Percentiles rank a stretch among this genome's conserved stretches.
These are phyloP conservation scores for Candida glaebosa DNA, from an alignment of 805 yeast genomes.

Conservation along the genomic window DNA sequence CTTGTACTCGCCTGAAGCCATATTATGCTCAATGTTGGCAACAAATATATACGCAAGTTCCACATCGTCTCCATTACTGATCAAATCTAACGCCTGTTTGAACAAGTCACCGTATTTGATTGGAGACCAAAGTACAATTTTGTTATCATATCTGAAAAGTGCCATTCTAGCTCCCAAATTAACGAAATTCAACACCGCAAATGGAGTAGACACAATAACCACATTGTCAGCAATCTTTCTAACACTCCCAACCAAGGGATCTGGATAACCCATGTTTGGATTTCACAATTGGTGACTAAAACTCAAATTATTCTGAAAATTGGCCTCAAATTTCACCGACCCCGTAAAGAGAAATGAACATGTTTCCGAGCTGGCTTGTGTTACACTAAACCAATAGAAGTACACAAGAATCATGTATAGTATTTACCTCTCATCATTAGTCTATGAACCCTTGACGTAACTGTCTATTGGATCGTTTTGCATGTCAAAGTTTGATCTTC, in stretches of 20 bases:
- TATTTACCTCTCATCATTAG: too few relatives aligned
- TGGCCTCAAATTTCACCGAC: too few relatives aligned
- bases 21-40: constrained; percentile 56
- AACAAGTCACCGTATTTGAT: background rate
- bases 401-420: too few relatives aligned
- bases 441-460: too few relatives aligned
- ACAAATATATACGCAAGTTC: constrained; percentile 44
- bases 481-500: too few relatives aligned
- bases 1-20: constrained; percentile 51
- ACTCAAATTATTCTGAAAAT: too few relatives aligned
- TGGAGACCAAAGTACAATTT: constrained; percentile 4
- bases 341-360: too few relatives aligned
- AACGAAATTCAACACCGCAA: background rate
- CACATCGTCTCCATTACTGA: constrained; percentile 24
- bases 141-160: constrained; percentile 2
- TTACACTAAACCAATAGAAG: too few relatives aligned
- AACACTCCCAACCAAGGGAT: constrained; percentile 5
- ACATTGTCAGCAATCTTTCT: constrained; percentile 2
- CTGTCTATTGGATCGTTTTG: too few relatives aligned
- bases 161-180: constrained; percentile 5
- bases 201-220: constrained; percentile 3
- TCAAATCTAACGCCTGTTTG: constrained; percentile 23
- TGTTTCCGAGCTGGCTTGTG: too few relatives aligned
- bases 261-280: constrained; percentile 1
- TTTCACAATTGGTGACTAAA: too few relatives aligned